Evolutionary conservation across 176 grass and related monocot genomes (phyloP).

Genomic region (Elaeis guineensis): DNA sequence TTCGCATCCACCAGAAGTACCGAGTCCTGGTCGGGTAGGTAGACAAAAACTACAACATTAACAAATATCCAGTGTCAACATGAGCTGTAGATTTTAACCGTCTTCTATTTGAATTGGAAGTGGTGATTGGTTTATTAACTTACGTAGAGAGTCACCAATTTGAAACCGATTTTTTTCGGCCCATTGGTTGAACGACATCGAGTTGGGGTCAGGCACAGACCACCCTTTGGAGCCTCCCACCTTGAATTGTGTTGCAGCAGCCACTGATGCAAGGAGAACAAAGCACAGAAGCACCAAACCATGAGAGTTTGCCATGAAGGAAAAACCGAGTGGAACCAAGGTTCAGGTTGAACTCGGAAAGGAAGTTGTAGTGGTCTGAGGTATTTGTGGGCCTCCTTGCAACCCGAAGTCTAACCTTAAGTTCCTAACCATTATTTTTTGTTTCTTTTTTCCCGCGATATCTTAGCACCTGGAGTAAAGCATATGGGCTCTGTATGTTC

Average conservation of each 20-base stretch:
- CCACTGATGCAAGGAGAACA: conserved; percentile 26
- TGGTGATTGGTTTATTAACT: background rate
- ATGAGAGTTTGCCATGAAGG: conserved; percentile 34
- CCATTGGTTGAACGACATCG: conserved; percentile 54
- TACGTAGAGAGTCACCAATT: conserved; percentile 67
- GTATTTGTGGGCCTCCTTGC: conserved; percentile 2
- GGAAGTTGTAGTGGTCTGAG: background rate
- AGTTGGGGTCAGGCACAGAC: conserved; percentile 31
- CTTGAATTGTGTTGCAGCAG: conserved; percentile 56
- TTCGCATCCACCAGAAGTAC: conserved; percentile 59
- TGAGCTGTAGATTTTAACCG: too few species aligned
- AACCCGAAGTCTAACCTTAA: background rate
- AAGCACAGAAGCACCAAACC: conserved; percentile 31
- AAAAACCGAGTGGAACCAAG: background rate
- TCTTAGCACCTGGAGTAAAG: conserved; percentile 7
- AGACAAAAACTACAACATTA: conserved; percentile 45
- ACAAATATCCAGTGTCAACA: too few species aligned
- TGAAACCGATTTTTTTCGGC: conserved; percentile 68
- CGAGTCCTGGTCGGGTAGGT: conserved; percentile 58
- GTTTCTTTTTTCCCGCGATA: background rate
- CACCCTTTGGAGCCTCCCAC: conserved; percentile 58
- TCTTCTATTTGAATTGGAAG: too few species aligned
- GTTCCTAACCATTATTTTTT: background rate
- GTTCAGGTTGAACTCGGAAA: background rate
- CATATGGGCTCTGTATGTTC: conserved; percentile 3